Conservation (phyloP, 768 basidiomycete species). For the Lactarius sanguifluus region DNA sequence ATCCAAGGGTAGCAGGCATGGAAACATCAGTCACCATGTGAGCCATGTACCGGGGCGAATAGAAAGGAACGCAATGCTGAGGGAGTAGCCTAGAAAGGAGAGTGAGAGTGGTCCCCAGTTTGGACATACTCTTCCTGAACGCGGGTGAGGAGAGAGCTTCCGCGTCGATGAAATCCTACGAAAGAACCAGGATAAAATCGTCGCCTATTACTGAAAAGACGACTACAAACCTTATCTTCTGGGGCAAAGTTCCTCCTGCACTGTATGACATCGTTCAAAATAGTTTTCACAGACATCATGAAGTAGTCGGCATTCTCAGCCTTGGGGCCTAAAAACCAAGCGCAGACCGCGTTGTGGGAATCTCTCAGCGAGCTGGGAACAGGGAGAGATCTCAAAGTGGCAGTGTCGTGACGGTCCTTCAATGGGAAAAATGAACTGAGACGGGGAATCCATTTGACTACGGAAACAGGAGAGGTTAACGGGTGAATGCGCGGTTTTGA, state of each 20-base stretch:
- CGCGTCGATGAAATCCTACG: constrained; percentile 31
- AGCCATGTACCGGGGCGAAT: constrained; percentile 41
- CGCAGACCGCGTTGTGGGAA: constrained; percentile 34
- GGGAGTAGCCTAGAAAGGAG: constrained; percentile 32
- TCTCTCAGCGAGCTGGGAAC: constrained; percentile 17
- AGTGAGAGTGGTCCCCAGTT: constrained; percentile 30
- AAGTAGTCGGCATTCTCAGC: constrained; percentile 40
- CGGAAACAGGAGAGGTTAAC: background rate
- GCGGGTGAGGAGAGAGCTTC: constrained; percentile 27
- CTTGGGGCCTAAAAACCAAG: constrained; percentile 44
- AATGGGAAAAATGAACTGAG: background rate
- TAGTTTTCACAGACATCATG: constrained; percentile 32
- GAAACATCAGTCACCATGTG: constrained; percentile 43
- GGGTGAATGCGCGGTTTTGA: background rate
- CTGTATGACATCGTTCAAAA: constrained; percentile 32
- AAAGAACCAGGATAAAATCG: background rate
- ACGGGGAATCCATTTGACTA: constrained; percentile 18
- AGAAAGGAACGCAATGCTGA: constrained; percentile 42
- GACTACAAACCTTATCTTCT: constrained; percentile 35
- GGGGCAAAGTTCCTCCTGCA: constrained; percentile 35
- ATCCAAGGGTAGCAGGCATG: constrained; percentile 34
- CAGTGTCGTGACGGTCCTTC: background rate
- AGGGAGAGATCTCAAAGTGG: background rate
- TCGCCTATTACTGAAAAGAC: background rate
- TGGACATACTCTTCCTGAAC: constrained; percentile 31